Percentiles rank a stretch among this genome's conserved stretches.
These are phyloP conservation scores for Corynascus novoguineensis DNA, from an alignment of 495 filamentous ascomycete species.

Conservation along the genomic window DNA sequence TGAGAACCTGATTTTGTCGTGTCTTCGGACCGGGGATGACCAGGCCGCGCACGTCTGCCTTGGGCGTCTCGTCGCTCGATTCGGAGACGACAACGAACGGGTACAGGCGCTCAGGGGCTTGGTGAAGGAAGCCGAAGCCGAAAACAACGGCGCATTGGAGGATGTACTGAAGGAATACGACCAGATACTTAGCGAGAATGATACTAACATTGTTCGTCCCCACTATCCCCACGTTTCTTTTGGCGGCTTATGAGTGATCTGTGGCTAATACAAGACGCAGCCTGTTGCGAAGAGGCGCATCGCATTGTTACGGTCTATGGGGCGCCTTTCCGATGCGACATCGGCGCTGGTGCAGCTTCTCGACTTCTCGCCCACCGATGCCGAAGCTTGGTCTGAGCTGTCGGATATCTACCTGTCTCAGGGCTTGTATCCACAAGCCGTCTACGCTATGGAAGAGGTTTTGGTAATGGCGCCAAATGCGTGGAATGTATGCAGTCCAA, in stretches of 20 bases:
- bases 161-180: constrained; percentile 71
- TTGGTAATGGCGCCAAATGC: constrained; percentile 84
- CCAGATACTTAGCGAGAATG: constrained; percentile 61
- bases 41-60: constrained; percentile 67
- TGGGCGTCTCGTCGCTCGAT: constrained; percentile 65
- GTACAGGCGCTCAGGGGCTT: constrained; percentile 76
- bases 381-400: constrained; percentile 91
- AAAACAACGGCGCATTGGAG: constrained; percentile 56
- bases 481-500: constrained; percentile 69
- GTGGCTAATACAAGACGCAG: constrained; percentile 41
- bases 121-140: constrained; percentile 77
- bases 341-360: constrained; percentile 66
- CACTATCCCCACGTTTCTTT: background rate
- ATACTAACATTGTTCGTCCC: constrained; percentile 69
- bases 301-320: constrained; percentile 69
- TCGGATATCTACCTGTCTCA: constrained; percentile 75
- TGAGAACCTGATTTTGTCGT: constrained; percentile 80
- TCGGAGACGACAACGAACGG: constrained; percentile 75
- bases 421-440: constrained; percentile 71
- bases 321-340: constrained; percentile 64
- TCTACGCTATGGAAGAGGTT: constrained; percentile 87
- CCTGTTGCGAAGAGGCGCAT: constrained; percentile 81
- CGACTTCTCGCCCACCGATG: constrained; percentile 80
- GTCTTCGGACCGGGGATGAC: constrained; percentile 81
- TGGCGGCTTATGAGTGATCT: background rate